These are phyloP conservation scores for Nannochloropsis oceanica DNA, from an alignment of 108 stramenopile genomes.

Conservation along the genomic window DNA sequence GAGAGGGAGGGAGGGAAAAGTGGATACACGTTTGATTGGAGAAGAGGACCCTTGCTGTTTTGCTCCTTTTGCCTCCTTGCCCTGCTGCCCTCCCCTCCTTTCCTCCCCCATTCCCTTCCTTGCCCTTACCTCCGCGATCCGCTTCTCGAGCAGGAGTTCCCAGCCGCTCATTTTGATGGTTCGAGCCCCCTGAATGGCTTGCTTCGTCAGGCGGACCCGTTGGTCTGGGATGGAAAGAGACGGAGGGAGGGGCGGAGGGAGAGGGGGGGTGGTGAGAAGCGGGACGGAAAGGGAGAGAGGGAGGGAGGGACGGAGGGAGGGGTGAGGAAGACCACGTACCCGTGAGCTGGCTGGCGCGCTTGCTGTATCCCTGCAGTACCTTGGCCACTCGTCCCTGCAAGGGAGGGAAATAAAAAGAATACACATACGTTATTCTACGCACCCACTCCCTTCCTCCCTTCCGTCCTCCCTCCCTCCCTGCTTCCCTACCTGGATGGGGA, in stretches of 20 bases:
- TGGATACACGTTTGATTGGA: too few species aligned
- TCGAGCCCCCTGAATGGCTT: not conserved
- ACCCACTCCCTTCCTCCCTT: not conserved
- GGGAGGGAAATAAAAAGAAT: not conserved
- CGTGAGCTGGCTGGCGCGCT: not conserved
- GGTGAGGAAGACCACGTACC: not conserved
- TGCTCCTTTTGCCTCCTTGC: too few species aligned
- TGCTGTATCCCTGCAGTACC: not conserved
- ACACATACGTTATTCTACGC: not conserved
- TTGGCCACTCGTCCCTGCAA: not conserved
- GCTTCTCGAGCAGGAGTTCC: not conserved
- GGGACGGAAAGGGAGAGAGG: too few species aligned
- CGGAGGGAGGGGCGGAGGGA: not conserved
- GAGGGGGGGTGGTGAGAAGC: not conserved
- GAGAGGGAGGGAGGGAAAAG: too few species aligned
- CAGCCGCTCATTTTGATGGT: not conserved
- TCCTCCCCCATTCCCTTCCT: too few species aligned
- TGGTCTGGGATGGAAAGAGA: not conserved
- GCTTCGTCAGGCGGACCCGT: not conserved
- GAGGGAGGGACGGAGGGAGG: too few species aligned
- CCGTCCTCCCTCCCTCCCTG: not conserved
- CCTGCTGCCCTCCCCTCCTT: too few species aligned
- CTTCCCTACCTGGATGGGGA: not conserved
- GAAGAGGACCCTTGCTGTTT: too few species aligned
- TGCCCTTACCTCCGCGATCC: slow-evolving; percentile 22